Conservation (phyloP, 768 basidiomycete genomes). For the Lactarius sp. region DNA sequence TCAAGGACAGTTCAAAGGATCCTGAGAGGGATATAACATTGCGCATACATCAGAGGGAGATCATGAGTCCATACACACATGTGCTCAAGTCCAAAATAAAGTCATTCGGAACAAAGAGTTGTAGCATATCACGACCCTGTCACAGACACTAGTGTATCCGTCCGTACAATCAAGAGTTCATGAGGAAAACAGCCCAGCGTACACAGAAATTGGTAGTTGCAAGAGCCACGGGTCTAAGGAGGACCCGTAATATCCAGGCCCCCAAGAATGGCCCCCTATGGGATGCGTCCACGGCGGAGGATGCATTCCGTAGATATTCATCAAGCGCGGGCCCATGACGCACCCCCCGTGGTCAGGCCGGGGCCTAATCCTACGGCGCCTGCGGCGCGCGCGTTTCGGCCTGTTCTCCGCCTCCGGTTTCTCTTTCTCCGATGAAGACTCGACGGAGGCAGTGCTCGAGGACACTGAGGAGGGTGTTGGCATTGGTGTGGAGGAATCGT, state of each 20-base stretch:
- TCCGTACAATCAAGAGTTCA: background rate
- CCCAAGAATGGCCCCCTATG: background rate
- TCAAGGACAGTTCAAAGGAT: too few relatives aligned
- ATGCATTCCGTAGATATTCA: background rate
- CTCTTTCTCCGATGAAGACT: background rate
- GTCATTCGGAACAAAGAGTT: background rate
- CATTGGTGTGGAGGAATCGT: background rate
- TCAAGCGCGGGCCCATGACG: slow-evolving; percentile 11
- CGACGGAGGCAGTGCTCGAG: background rate
- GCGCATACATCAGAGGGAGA: background rate
- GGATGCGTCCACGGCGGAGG: background rate
- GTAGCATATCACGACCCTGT: too few relatives aligned
- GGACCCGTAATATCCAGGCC: background rate
- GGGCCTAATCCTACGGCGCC: background rate
- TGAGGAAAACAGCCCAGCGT: background rate
- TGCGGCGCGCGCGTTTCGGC: background rate
- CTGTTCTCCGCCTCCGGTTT: background rate
- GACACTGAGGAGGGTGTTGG: background rate
- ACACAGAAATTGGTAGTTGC: background rate
- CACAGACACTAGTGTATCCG: background rate
- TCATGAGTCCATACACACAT: background rate
- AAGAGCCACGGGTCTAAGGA: background rate
- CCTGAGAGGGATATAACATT: too few relatives aligned
- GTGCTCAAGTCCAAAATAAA: background rate
- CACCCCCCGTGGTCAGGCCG: background rate